Percentiles rank a stretch among this genome's conserved stretches.
Conservation (phyloP, 75 land plant species). For the Cunninghamia lanceolata region DNA sequence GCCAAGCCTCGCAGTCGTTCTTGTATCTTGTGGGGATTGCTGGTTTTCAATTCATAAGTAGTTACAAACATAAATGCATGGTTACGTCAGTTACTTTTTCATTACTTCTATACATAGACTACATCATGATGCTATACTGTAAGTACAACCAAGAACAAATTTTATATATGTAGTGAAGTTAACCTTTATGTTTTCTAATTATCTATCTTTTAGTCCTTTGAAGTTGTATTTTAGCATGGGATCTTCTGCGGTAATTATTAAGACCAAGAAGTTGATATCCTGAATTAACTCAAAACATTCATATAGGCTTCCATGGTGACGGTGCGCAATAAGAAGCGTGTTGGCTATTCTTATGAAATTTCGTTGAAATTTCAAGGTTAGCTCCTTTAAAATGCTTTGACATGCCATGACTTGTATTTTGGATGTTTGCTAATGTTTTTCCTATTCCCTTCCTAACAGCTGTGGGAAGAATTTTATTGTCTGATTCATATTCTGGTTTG, state of each 20-base stretch:
- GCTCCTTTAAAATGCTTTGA: not conserved
- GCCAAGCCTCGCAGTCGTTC: not conserved
- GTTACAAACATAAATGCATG: not conserved
- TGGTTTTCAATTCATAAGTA: not conserved
- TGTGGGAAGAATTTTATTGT: not conserved
- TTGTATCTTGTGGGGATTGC: not conserved
- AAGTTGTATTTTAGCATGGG: not conserved
- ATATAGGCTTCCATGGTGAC: slow-evolving; percentile 79
- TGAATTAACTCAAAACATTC: not conserved
- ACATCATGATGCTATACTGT: not conserved
- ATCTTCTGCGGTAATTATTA: not conserved
- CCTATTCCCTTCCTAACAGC: not conserved
- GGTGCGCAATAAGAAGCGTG: slow-evolving; percentile 89
- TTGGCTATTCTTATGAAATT: slow-evolving; percentile 85
- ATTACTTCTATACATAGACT: not conserved
- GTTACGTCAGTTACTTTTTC: not conserved
- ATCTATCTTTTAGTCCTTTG: not conserved
- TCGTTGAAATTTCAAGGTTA: slow-evolving; percentile 61
- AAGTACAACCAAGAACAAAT: not conserved
- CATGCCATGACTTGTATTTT: not conserved
- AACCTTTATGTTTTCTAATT: not conserved
- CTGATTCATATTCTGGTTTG: not conserved
- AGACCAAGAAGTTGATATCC: not conserved
- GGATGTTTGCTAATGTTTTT: not conserved
- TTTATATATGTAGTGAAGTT: not conserved